A percentile compares a stretch with the other conserved stretches of the same genome.
phyloP scores from a whole-genome alignment of 306 rosid species.

The Begonia loranthoides region DNA sequence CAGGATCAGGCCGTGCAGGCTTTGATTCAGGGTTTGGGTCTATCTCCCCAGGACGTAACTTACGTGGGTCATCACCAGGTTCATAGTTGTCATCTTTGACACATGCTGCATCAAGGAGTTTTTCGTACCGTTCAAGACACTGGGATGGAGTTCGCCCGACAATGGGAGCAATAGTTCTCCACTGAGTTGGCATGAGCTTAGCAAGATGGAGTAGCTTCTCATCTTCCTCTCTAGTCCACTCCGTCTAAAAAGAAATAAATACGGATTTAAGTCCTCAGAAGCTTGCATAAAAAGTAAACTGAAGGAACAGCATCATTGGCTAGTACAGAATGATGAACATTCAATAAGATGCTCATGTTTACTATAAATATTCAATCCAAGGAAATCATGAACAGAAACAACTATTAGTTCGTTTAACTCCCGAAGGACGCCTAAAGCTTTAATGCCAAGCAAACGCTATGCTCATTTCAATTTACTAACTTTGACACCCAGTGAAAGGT shows the following conservation, averaged over 20 bases:
- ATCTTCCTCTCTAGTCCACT: constrained; percentile 98
- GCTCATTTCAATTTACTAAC: too few species aligned
- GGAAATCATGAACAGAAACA: background rate
- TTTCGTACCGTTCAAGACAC: constrained; percentile 85
- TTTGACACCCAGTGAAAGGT: too few species aligned
- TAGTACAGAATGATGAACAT: background rate
- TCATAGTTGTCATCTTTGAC: constrained; percentile 90
- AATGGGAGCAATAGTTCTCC: constrained; percentile 95
- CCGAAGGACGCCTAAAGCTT: too few species aligned
- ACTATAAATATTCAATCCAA: too few species aligned
- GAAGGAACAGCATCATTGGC: background rate
- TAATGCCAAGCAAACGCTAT: too few species aligned
- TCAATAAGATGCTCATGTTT: too few species aligned
- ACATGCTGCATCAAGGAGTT: constrained; percentile 89
- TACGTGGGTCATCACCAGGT: constrained; percentile 86
- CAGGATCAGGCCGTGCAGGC: constrained; percentile 96
- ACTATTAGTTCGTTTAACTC: background rate
- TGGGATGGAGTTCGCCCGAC: constrained; percentile 93
- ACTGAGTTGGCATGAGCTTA: constrained; percentile 95
- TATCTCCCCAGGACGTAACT: constrained; percentile 88
- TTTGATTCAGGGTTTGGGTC: constrained; percentile 91
- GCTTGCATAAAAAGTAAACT: constrained; percentile 2
- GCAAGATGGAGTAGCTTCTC: constrained; percentile 91
- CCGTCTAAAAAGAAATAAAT: constrained; percentile 36
- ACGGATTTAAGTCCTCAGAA: constrained; percentile 6